These are phyloP conservation scores for Henningerozyma blattae DNA, from an alignment of 805 yeast genomes.

Conservation along the genomic window DNA sequence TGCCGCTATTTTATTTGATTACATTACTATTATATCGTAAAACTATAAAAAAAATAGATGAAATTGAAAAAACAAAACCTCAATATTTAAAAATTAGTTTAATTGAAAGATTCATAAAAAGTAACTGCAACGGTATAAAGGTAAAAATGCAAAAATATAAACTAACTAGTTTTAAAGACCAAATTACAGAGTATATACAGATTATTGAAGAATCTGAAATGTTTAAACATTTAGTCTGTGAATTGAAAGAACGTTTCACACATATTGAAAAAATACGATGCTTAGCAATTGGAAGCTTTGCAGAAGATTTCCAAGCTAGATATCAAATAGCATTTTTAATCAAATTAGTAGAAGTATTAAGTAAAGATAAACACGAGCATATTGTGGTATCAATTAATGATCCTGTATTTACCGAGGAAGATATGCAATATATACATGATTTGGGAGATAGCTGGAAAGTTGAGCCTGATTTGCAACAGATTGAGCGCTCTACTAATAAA, in stretches of 20 bases:
- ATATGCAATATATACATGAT: conserved; percentile 25
- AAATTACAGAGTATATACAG: conserved; percentile 9
- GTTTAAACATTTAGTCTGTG: conserved; percentile 16
- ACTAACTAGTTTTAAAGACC: conserved; percentile 4
- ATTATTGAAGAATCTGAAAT: conserved; percentile 18
- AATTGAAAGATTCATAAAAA: no score
- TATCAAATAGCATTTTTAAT: conserved; percentile 53
- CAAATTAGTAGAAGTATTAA: conserved; percentile 25
- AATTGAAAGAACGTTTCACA: conserved; percentile 6
- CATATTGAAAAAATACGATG: conserved; percentile 37
- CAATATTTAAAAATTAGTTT: no score
- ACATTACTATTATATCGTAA: no score
- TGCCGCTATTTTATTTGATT: no score
- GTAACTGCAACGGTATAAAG: no score
- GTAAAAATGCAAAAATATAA: no score
- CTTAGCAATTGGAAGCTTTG: conserved; percentile 60
- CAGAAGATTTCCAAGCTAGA: conserved; percentile 44
- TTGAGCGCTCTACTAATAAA: conserved; percentile 1
- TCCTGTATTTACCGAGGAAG: conserved; percentile 45
- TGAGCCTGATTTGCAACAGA: conserved; percentile 9
- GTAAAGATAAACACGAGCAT: not conserved
- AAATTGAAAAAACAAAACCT: no score
- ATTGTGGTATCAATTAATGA: conserved; percentile 43
- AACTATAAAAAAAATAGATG: no score
- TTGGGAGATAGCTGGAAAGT: conserved; percentile 20